phyloP scores from a whole-genome alignment of 140 eudicot genomes.

The Erigeron philadelphicus region DNA sequence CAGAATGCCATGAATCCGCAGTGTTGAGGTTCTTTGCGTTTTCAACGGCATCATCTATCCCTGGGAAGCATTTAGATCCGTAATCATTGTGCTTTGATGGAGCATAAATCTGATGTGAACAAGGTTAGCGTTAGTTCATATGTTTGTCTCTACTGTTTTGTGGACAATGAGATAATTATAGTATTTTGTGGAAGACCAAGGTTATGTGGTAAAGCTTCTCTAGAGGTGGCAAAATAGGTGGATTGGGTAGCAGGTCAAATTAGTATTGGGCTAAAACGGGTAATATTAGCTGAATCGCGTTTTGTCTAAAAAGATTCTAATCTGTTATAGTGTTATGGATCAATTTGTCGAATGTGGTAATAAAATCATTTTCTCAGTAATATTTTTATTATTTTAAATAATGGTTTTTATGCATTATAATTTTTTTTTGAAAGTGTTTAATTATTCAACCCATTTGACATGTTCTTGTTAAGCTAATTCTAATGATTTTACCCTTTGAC shows the following conservation, averaged over 20 bases:
- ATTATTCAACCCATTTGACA: not conserved
- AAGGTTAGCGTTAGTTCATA: conserved; percentile 1
- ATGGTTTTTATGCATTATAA: not conserved
- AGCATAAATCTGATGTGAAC: conserved; percentile 61
- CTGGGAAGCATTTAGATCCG: conserved; percentile 76
- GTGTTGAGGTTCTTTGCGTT: conserved; percentile 46
- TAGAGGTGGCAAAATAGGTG: not conserved
- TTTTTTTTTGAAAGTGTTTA: not conserved
- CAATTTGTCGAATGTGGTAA: too few relatives aligned
- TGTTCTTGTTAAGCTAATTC: not conserved
- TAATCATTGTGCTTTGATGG: conserved; percentile 79
- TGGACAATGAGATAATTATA: not conserved
- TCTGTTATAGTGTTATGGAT: too few relatives aligned
- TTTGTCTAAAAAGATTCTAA: not conserved
- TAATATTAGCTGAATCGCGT: not conserved
- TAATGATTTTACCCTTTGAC: not conserved
- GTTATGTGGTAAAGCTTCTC: not conserved
- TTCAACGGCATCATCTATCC: conserved; percentile 63
- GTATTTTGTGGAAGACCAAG: not conserved
- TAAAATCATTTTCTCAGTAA: too few relatives aligned
- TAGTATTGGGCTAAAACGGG: not conserved
- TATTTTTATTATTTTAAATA: not conserved
- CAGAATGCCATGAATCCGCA: conserved; percentile 55
- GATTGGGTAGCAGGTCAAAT: not conserved
- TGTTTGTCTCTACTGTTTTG: conserved; percentile 11